Base-by-base conservation (phyloP, 2,329 filamentous ascomycete species). In the Plenodomus lindquistii region DNA sequence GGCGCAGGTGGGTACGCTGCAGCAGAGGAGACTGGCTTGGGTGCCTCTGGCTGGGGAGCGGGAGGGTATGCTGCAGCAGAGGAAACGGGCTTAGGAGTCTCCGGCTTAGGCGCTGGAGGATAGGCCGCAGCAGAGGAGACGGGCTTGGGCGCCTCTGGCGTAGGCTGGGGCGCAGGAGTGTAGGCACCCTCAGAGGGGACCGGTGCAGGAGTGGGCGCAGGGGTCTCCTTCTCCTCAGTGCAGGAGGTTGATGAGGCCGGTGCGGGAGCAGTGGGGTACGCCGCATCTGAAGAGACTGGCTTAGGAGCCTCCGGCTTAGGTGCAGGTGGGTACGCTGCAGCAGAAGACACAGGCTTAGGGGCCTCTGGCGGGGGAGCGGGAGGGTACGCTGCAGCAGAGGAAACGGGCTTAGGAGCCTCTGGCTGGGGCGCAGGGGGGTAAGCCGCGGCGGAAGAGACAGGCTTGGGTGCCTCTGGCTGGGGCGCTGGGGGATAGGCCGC, bases 371-470 rank as follows among this genome's bases (percentile, higher is more conserved):
- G 41, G 36, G 40, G 35, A 17, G 35, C 36, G 7, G 50, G 53
- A 4, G 46, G 46, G 27, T 48, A 40, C 39, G 40, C 46, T n/a
- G 46, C 31, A 20, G 46, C 41, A 3, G 44, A 31, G n/a, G 35
- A 5, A 17, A 29, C 16, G 17, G 48, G 35, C 35, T 47, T 40
- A 18, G 45, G 13, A 40, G 34, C 43, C 22, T 45, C 43, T 13
- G 41, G 21, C 17, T 40, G 35, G 11, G 51, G 46, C 3, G 42
- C 38, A 24, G 45, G 47, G 20, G 35, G 40, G 84, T 86, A n/a
- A n/a, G n/a, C 56, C 91, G 67, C 52, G 86, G 91, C 56, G 82
- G 87, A 47, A 87, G 85, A 56, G 86, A 84, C 22, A 3, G 50
- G 48, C 40, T 45, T 40, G 15, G 50, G 36, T 8, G 50, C 34